Evolutionary conservation across 2,329 filamentous ascomycete species (phyloP).

Genomic region (Blumeria graminis): DNA sequence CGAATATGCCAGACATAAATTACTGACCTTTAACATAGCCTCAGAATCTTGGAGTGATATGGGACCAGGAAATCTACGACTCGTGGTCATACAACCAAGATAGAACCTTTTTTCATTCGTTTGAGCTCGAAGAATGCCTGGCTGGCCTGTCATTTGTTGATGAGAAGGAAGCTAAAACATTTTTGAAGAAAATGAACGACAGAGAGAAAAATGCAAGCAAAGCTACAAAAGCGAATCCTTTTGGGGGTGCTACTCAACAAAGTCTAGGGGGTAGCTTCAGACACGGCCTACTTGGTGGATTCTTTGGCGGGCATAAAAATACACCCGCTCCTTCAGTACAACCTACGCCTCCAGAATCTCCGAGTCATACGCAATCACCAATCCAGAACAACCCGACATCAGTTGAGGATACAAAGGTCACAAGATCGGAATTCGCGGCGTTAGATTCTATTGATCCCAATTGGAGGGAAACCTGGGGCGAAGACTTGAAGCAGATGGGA

Average conservation of each 20-base stretch:
- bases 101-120: slow-evolving; percentile 90
- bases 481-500: slow-evolving; percentile 36
- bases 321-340: slow-evolving; percentile 24
- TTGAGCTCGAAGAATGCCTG: slow-evolving; percentile 80
- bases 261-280: slow-evolving; percentile 16
- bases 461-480: slow-evolving; percentile 41
- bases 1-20: not conserved
- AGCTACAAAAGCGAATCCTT: slow-evolving; percentile 56
- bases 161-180: slow-evolving; percentile 91
- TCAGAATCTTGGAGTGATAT: slow-evolving; percentile 62
- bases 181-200: slow-evolving; percentile 93
- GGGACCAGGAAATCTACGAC: slow-evolving; percentile 96
- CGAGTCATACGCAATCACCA: slow-evolving; percentile 20
- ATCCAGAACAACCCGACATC: slow-evolving; percentile 17
- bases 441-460: slow-evolving; percentile 39
- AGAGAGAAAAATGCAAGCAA: slow-evolving; percentile 89
- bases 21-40: slow-evolving; percentile 25
- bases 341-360: slow-evolving; percentile 30
- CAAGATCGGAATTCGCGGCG: slow-evolving; percentile 32
- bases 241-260: slow-evolving; percentile 26
- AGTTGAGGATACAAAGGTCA: slow-evolving; percentile 23
- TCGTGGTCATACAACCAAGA: slow-evolving; percentile 90
- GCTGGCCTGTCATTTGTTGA: slow-evolving; percentile 82
- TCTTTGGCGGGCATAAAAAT: slow-evolving; percentile 34
- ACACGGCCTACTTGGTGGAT: slow-evolving; percentile 30